Evolutionary conservation across 768 basidiomycete genomes (phyloP), one percentile per base, ranked within the genome.

Genomic region (Pluteus cervinus): DNA sequence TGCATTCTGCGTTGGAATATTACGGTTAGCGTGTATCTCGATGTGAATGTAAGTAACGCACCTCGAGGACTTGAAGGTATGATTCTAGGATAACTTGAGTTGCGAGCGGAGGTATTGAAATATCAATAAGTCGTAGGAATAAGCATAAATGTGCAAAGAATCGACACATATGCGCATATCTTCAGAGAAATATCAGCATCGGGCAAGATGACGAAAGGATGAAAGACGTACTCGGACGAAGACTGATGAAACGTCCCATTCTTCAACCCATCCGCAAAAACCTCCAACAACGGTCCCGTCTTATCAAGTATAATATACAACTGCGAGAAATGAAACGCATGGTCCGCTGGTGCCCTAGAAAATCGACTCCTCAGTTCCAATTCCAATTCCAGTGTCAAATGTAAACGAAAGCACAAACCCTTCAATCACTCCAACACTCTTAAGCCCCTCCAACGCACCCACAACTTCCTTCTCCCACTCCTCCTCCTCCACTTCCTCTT

Each of bases 71-170:
- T 42, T 77, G 76, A 4, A 97, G 73, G 53, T 98, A 99, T 0
- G 85, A 78, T 52, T 94, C 86, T 18, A 98, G 62, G 36, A 99
- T 88, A 21, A 73, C 61, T 52, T 94, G 89, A 0, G 78, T 81
- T 0, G 87, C 77, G 9, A 77, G 57, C 2, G 82, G 78, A 0
- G 92, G 85, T 0, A 89, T 75, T 0, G 76, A 56, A 24, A 82
- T 62, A 34, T 84, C 82, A 24, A 96, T 85, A 61, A 90, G 76
- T 44, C 86, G 80, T 3, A 96, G 69, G 61, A 82, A 90, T 21
- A 98, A 77, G 46, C 89, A 89, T 16, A 98, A 65, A 53, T 99
- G 94, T 0, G 92, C 85, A 51, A 94, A 96, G 64, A 98, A 99
- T 3, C 92, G 81, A 30, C 76, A 79, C 69, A 88, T 72, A 0